Evolutionary conservation across 2,329 filamentous ascomycete species (phyloP).

Genomic region (Aspergillus sp.): DNA sequence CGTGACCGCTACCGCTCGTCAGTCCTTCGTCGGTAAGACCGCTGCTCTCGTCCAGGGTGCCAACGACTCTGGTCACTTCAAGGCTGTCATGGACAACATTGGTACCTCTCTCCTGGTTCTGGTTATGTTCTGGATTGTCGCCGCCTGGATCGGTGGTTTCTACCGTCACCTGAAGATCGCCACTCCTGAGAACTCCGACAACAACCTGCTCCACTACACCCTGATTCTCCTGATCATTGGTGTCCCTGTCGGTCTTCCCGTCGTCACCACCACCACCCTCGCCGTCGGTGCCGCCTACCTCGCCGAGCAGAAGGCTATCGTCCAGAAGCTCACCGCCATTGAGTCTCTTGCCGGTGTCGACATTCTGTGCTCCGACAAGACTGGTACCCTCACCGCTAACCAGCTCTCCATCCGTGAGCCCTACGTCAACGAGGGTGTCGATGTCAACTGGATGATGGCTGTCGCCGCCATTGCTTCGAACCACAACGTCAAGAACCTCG

Average conservation of each 20-base stretch:
- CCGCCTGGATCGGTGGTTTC: slow-evolving; percentile 75
- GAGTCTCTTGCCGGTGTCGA: slow-evolving; percentile 73
- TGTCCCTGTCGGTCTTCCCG: slow-evolving; percentile 75
- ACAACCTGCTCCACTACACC: slow-evolving; percentile 66
- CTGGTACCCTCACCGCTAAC: slow-evolving; percentile 61
- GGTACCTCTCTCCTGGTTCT: slow-evolving; percentile 70
- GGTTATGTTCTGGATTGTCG: slow-evolving; percentile 74
- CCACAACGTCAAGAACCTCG: slow-evolving; percentile 74
- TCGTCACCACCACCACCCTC: slow-evolving; percentile 74
- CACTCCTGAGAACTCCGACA: slow-evolving; percentile 50
- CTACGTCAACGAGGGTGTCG: slow-evolving; percentile 71
- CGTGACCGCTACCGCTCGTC: slow-evolving; percentile 63
- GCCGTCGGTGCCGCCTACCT: slow-evolving; percentile 75
- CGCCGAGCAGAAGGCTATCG: slow-evolving; percentile 73
- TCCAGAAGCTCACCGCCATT: slow-evolving; percentile 76
- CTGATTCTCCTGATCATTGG: slow-evolving; percentile 72
- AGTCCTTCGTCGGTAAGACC: slow-evolving; percentile 75
- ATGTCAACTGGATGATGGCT: slow-evolving; percentile 83
- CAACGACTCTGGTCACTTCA: slow-evolving; percentile 74
- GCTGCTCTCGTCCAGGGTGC: slow-evolving; percentile 72
- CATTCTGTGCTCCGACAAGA: slow-evolving; percentile 79
- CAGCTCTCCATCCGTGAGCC: slow-evolving; percentile 75
- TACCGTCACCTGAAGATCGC: slow-evolving; percentile 66
- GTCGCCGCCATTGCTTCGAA: slow-evolving; percentile 73
- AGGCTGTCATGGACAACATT: slow-evolving; percentile 80